These are phyloP conservation scores for Yamadazyma phyllophila DNA, from an alignment of 805 yeast species.

Conservation along the genomic window DNA sequence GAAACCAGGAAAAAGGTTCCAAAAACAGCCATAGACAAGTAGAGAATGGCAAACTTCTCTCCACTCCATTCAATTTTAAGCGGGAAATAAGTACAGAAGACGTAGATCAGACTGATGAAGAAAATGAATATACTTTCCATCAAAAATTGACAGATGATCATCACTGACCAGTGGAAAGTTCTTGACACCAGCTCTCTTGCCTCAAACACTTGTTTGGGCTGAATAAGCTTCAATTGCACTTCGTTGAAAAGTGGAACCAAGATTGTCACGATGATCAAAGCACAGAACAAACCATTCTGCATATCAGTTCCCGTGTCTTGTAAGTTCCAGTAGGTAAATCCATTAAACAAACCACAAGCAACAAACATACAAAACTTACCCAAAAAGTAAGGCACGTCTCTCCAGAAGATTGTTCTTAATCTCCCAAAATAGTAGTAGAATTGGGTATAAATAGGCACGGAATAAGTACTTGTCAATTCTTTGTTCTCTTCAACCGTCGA, in stretches of 20 bases:
- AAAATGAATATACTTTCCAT: conserved; percentile 49
- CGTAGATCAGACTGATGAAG: conserved; percentile 37
- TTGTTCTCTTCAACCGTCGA: conserved; percentile 19
- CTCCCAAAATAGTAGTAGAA: conserved; percentile 45
- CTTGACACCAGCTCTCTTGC: conserved; percentile 44
- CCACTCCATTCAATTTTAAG: conserved; percentile 51
- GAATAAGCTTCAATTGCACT: conserved; percentile 39
- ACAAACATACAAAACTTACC: conserved; percentile 57
- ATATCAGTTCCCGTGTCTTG: conserved; percentile 48
- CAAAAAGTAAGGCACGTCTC: conserved; percentile 19
- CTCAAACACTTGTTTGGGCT: conserved; percentile 43
- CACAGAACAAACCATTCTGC: conserved; percentile 62
- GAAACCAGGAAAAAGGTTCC: conserved; percentile 25
- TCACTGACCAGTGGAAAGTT: conserved; percentile 43
- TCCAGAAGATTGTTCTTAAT: conserved; percentile 59
- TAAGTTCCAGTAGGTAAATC: conserved; percentile 69
- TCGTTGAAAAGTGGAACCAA: conserved; percentile 38
- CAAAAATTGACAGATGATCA: conserved; percentile 37
- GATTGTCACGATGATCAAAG: conserved; percentile 41
- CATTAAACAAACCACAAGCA: conserved; percentile 59
- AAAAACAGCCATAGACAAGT: conserved; percentile 20
- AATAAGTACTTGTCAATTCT: conserved; percentile 23
- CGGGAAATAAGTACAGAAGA: conserved; percentile 61
- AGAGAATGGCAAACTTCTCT: conserved; percentile 36
- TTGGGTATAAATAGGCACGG: conserved; percentile 26